phyloP scores from a whole-genome alignment of 106 monocot species.

The Dioscorea dumetorum region DNA sequence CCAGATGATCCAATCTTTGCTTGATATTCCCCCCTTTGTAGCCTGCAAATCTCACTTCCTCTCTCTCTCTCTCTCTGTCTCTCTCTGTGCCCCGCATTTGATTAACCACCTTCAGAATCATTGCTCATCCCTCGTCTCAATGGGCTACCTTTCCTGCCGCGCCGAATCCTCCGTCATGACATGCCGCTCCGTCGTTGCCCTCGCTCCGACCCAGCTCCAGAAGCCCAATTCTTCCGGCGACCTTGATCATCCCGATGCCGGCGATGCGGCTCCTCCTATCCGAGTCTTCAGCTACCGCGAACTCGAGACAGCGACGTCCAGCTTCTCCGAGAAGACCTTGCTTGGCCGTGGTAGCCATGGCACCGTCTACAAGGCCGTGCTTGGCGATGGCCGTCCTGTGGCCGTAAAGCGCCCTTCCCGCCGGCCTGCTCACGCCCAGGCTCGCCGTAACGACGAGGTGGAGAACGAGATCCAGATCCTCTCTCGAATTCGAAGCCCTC shows the following conservation, averaged over 20 bases:
- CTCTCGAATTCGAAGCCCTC: conserved; percentile 50
- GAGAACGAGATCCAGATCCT: conserved; percentile 92
- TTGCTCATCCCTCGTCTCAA: not conserved
- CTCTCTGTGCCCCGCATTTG: no score
- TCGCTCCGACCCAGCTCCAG: conserved; percentile 11
- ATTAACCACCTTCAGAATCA: no score
- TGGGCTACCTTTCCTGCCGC: conserved; percentile 90
- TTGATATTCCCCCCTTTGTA: no score
- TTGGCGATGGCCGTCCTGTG: conserved; percentile 34
- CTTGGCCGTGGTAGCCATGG: conserved; percentile 97
- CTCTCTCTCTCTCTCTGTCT: no score
- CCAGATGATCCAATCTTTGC: no score
- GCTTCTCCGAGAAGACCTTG: conserved; percentile 66
- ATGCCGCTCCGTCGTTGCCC: conserved; percentile 60
- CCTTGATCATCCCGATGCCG: not conserved
- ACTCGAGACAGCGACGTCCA: conserved; percentile 57
- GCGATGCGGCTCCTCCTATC: conserved; percentile 1
- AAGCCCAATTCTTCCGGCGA: not conserved
- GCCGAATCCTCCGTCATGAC: conserved; percentile 55
- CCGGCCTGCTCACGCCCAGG: conserved; percentile 12
- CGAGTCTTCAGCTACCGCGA: conserved; percentile 56
- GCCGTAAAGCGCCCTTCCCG: conserved; percentile 91
- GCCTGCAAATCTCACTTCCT: no score
- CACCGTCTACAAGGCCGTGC: conserved; percentile 68
- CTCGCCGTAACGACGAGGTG: conserved; percentile 32